Evolutionary conservation across 73 alveolate genomes (phyloP).

Genomic region (Diophrys appendiculata): DNA sequence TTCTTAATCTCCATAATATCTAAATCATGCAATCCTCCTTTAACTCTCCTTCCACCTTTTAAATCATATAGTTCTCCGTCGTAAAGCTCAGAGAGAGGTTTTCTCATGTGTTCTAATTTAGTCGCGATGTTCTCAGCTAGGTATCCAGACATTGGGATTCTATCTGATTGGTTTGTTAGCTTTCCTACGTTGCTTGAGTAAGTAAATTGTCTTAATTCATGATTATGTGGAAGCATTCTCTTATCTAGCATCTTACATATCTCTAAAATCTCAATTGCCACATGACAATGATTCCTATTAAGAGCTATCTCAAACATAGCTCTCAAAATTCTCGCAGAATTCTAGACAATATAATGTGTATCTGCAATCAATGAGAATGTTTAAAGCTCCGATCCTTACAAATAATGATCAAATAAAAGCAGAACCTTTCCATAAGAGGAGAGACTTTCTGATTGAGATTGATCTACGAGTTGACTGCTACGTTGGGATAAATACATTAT

Average conservation of each 20-base stretch:
- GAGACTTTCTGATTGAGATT: constrained; percentile 54
- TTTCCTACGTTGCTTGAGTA: constrained; percentile 75
- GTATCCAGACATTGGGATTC: constrained; percentile 76
- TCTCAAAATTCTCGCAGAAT: constrained; percentile 95
- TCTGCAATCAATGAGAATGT: constrained; percentile 91
- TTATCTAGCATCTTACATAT: constrained; percentile 88
- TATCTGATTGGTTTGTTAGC: constrained; percentile 60
- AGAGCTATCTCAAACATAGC: constrained; percentile 95
- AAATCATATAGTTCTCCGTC: constrained; percentile 65
- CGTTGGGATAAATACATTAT: constrained; percentile 64
- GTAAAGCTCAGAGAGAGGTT: constrained; percentile 67
- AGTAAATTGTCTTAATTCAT: constrained; percentile 92
- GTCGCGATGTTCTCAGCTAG: constrained; percentile 73
- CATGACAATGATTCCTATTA: constrained; percentile 83
- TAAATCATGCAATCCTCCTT: constrained; percentile 44
- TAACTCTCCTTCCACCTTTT: not conserved
- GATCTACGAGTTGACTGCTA: constrained; percentile 56
- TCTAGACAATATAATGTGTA: constrained; percentile 91
- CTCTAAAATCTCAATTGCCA: constrained; percentile 80
- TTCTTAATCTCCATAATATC: constrained; percentile 74
- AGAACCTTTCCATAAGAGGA: constrained; percentile 91
- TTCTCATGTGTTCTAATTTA: constrained; percentile 68
- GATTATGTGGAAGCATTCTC: constrained; percentile 82
- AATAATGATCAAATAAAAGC: constrained; percentile 84
- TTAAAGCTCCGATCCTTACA: constrained; percentile 67